These are phyloP conservation scores for Triticum monococcum DNA, from an alignment of 176 grass and related monocot genomes.

Conservation along the genomic window DNA sequence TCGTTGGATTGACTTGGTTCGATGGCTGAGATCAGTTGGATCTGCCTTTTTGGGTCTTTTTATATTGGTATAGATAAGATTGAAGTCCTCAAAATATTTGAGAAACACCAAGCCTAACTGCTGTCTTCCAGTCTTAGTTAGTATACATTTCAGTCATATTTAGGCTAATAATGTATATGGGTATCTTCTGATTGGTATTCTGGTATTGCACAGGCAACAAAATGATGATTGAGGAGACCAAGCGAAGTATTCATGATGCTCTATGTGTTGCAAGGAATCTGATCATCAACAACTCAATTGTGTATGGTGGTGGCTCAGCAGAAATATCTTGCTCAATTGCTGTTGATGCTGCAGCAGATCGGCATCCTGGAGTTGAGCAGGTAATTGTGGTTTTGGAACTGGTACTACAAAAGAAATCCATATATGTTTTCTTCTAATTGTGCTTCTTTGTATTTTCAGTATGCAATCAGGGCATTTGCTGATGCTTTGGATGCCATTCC, in stretches of 20 bases:
- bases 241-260: conserved; percentile 88
- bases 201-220: conserved; percentile 62
- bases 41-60: no score
- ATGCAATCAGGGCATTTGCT: conserved; percentile 96
- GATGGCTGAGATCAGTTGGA: no score
- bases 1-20: no score
- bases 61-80: no score
- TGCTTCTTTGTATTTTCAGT: conserved; percentile 53
- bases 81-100: neutral
- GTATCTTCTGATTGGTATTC: neutral
- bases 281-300: conserved; percentile 87
- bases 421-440: neutral
- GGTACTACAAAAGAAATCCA: neutral
- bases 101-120: neutral
- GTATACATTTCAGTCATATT: neutral
- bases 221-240: conserved; percentile 99
- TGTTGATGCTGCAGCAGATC: conserved; percentile 84
- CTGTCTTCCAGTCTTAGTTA: neutral
- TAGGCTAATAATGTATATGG: neutral
- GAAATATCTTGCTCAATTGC: conserved; percentile 94
- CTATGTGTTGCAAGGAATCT: conserved; percentile 98
- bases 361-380: conserved; percentile 90
- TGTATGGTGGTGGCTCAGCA: conserved; percentile 86
- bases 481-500: conserved; percentile 87
- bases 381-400: conserved; percentile 27